Evolutionary conservation across 1,284 basidiomycete species (phyloP), one percentile per base, ranked within the genome.

Genomic region (Leccinum proliferum): DNA sequence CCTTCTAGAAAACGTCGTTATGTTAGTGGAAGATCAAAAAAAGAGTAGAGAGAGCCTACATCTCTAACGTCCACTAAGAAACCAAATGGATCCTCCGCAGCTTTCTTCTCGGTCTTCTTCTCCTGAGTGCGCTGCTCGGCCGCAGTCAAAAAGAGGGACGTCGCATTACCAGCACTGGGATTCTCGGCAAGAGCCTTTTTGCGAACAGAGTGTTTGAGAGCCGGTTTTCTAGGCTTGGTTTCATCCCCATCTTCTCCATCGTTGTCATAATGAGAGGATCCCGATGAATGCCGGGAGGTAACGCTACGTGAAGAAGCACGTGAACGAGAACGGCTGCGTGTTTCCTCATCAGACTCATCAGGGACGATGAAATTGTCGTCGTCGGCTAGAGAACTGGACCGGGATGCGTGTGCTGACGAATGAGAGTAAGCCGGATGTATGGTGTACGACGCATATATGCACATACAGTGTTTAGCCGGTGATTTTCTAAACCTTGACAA

Each of bases 61-160:
- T 97, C 94, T 72, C 78, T 83, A 21, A 88, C 78, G 68, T 95
- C 86, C 29, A 79, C 72, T 52, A 99, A 79, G 78, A 99, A 99
- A 58, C 83, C 76, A 76, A 92, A 99, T 2, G 92, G 86, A 66
- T 88, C 84, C 64, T 98, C 95, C 8, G 83, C 77, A 2, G 87
- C 82, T 69, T 92, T 89, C 79, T 95, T 95, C 66, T 91, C 89
- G 25, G 85, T 84, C 74, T 94, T 95, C 69, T 87, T 90, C 37
- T 85, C 82, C 67, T 89, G 83, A 61, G 86, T 83, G 7, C 91
- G 84, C 66, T 85, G 85, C 74, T 98, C 95, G 0, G 96, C 94
- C 10, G 89, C 88, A 15, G 96, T 97, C 66, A 96, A 80, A 74
- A 96, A 91, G 8, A 80, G 70, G 46, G 73, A 75, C 10, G 70